Conservation (phyloP, 257 asterid genomes). For the Salvia miltiorrhiza region DNA sequence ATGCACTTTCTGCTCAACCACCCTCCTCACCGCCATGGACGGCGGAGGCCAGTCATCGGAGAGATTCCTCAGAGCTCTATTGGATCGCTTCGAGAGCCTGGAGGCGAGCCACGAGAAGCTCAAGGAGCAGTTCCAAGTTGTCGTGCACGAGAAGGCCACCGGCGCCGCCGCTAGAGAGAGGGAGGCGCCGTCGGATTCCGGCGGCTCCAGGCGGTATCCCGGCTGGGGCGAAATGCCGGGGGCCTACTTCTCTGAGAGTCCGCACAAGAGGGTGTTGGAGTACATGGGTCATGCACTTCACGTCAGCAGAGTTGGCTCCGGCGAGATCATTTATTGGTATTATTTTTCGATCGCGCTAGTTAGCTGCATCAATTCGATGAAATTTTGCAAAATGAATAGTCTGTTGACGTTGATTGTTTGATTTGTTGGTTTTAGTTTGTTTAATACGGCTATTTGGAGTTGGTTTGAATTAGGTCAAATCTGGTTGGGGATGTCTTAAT, state of each 20-base stretch:
- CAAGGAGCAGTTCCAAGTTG: slow-evolving; percentile 37
- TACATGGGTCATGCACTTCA: slow-evolving; percentile 67
- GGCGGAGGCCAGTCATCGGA: slow-evolving; percentile 30
- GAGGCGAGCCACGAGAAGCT: slow-evolving; percentile 56
- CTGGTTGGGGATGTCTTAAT: neutral
- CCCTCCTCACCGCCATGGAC: slow-evolving; percentile 45
- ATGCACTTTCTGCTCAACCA: slow-evolving; percentile 21
- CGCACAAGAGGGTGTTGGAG: slow-evolving; percentile 47
- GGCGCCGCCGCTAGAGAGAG: neutral
- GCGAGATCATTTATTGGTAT: slow-evolving; percentile 61
- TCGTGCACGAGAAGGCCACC: slow-evolving; percentile 34
- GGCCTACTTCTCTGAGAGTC: slow-evolving; percentile 30
- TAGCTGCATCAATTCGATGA: neutral
- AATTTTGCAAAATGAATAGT: neutral
- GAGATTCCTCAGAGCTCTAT: slow-evolving; percentile 17
- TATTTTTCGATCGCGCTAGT: neutral
- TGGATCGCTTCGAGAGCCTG: slow-evolving; percentile 44
- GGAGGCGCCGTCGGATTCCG: slow-evolving; percentile 26
- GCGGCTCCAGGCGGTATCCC: slow-evolving; percentile 18
- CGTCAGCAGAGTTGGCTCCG: slow-evolving; percentile 38
- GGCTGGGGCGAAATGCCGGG: slow-evolving; percentile 40
- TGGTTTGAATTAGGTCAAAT: slow-evolving; percentile 3
- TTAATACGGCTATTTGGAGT: neutral
- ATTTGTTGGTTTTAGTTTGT: neutral
- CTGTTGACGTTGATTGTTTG: neutral